Base-by-base conservation (phyloP, 257 asterid species). In the Ehretia macrophylla region DNA sequence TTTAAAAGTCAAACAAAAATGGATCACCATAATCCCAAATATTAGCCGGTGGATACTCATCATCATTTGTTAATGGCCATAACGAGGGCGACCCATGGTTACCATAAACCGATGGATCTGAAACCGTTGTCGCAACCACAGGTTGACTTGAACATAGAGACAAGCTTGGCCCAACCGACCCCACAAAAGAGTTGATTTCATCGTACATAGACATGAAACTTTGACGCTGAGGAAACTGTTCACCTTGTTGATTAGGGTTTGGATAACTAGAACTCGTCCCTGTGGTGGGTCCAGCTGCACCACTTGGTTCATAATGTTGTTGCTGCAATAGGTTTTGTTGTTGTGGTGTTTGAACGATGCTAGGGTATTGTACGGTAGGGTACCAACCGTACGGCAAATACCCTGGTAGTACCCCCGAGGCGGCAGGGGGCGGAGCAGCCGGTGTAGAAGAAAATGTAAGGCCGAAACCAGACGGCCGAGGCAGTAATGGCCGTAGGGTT, bases 1-100 rank as follows among this genome's bases (percentile, higher is more conserved):
- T n/a, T n/a, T n/a, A 87, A 53, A 85, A 68, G 68, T 88, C 97
- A 47, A 83, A 90, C 56, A 86, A 75, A 79, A 75, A 86, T 0
- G 87, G 87, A 67, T 90, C 92, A 0, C 76, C 68, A 35, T 82
- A 79, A 56, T 91, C 95, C 98, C 98, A 91, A 46, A 85, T 70
- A 49, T 72, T 68, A 1, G 81, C 45, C 4, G 84, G 20, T 0
- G 83, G 70, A 44, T 79, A 79, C 32, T 79, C 94, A 20, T 83
- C 92, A 5, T 91, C 94, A 0, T 53, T 14, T 9, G 62, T 68
- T 50, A 78, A 20, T 40, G 88, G 87, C 96, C 91, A 88, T 38
- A 79, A 45, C 17, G 72, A 66, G 16, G 93, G 78, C 20, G 72
- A 69, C 11, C 40, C 69, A 3, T 55, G 75, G 23, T 56, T 70